phyloP scores from a whole-genome alignment of 2,329 filamentous ascomycete genomes.

The Penicillium frequentans region DNA sequence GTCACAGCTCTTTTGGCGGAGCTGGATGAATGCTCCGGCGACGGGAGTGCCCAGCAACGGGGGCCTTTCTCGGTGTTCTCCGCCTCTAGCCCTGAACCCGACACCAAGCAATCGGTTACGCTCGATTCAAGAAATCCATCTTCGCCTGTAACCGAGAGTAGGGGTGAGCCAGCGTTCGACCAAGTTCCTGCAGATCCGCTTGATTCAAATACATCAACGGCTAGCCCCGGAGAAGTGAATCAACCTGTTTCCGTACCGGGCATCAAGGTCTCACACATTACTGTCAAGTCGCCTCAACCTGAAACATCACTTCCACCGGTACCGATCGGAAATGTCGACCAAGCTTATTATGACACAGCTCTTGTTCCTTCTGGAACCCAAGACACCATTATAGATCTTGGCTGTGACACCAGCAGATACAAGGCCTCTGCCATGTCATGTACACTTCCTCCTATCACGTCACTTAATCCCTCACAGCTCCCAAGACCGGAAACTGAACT shows the following conservation, averaged over 20 bases:
- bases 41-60: constrained; percentile 14
- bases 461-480: constrained; percentile 10
- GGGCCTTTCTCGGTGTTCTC: constrained; percentile 27
- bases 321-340: background rate
- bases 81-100: background rate
- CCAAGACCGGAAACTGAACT: constrained; percentile 22
- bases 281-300: background rate
- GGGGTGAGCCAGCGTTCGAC: background rate
- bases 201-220: background rate
- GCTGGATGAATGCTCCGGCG: constrained; percentile 16
- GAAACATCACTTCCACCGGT: background rate
- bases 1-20: constrained; percentile 19
- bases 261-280: background rate
- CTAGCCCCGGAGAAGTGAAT: background rate
- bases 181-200: background rate
- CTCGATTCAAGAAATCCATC: background rate
- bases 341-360: background rate
- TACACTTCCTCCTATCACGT: background rate
- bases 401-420: background rate
- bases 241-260: background rate
- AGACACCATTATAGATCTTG: background rate
- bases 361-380: background rate
- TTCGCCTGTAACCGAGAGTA: background rate
- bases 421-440: background rate
- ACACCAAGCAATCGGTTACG: background rate